phyloP scores from a whole-genome alignment of 495 filamentous ascomycete species.

The Penicillium ucsense region DNA sequence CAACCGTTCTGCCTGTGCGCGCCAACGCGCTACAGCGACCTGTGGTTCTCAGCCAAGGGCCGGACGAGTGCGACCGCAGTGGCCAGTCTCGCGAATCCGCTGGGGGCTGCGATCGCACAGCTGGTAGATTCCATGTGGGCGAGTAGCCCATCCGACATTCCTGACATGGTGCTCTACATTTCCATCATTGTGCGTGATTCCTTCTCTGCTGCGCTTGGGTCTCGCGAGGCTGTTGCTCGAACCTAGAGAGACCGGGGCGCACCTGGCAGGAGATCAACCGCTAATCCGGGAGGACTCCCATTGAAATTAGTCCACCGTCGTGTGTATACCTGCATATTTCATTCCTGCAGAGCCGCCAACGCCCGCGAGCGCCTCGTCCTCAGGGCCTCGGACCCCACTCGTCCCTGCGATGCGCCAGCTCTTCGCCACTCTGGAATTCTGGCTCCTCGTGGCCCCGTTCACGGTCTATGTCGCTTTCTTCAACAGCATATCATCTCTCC shows the following conservation, averaged over 20 bases:
- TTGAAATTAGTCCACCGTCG: constrained; percentile 50
- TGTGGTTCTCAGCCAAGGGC: constrained; percentile 85
- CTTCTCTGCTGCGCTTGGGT: background rate
- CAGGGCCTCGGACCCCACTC: constrained; percentile 40
- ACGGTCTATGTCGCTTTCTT: constrained; percentile 83
- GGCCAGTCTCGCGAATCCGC: constrained; percentile 73
- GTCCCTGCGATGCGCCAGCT: constrained; percentile 36
- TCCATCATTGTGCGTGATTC: constrained; percentile 61
- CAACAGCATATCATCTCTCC: constrained; percentile 78
- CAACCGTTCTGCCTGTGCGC: constrained; percentile 90
- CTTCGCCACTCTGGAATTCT: constrained; percentile 56
- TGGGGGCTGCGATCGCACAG: constrained; percentile 82
- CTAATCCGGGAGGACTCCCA: background rate
- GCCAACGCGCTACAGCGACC: constrained; percentile 81
- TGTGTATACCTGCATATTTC: constrained; percentile 72
- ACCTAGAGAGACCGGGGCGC: background rate
- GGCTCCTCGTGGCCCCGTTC: constrained; percentile 68
- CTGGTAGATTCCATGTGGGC: constrained; percentile 74
- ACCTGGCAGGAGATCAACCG: background rate
- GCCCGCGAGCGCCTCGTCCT: constrained; percentile 48
- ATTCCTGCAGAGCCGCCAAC: constrained; percentile 73
- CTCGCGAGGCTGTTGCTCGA: background rate
- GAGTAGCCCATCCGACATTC: constrained; percentile 48
- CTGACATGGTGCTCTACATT: constrained; percentile 77
- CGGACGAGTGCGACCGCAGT: constrained; percentile 83